Percentiles rank a stretch among this genome's conserved stretches.
phyloP scores from a whole-genome alignment of 2,329 filamentous ascomycete genomes.

The Botrytis porri region DNA sequence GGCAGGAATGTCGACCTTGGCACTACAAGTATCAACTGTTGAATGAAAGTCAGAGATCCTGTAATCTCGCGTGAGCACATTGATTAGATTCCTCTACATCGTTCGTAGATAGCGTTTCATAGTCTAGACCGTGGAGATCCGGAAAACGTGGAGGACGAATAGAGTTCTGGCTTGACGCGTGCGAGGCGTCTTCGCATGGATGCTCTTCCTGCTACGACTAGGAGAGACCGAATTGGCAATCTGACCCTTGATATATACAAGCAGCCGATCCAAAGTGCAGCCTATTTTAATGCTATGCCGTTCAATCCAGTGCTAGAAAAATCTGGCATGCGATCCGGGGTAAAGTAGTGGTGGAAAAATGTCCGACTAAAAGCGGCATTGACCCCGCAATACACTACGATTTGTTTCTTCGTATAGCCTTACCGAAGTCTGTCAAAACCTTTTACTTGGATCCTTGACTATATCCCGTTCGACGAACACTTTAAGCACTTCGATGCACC shows the following conservation, averaged over 20 bases:
- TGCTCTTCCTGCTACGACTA: neutral
- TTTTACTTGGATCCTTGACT: neutral
- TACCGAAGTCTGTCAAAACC: neutral
- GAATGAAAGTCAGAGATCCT: neutral
- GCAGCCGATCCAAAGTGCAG: neutral
- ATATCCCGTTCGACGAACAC: neutral
- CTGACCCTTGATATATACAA: neutral
- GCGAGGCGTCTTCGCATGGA: neutral
- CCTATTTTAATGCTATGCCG: neutral
- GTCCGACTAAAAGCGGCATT: constrained; percentile 18
- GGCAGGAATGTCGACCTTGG: neutral
- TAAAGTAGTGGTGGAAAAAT: constrained; percentile 12
- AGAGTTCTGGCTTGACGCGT: neutral
- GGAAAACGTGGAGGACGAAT: neutral
- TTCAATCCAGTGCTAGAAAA: neutral
- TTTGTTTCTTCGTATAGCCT: neutral
- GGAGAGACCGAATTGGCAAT: neutral
- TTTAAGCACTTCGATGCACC: neutral
- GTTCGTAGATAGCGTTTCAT: neutral
- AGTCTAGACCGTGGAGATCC: neutral
- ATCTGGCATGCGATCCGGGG: neutral
- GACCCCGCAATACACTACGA: constrained; percentile 17
- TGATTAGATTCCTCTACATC: neutral
- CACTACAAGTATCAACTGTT: neutral
- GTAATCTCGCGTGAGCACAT: neutral